Evolutionary conservation across 306 rosid species (phyloP), one percentile per base, ranked within the genome.

Genomic region (Dalbergia cultrata): DNA sequence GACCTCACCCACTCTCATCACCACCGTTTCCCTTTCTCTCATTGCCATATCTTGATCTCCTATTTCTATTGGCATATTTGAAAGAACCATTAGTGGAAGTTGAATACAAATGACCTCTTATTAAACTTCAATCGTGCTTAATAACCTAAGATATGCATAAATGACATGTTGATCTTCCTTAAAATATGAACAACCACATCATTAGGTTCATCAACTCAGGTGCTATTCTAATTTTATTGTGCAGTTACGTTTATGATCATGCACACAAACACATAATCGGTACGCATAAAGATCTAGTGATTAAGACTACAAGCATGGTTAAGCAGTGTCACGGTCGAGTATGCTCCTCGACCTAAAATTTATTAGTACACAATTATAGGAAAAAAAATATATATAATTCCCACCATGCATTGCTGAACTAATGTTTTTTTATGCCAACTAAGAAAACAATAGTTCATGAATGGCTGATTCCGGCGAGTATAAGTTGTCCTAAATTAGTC

Each of bases 381-480:
- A 26, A 26, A 26, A 2, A 37, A 37, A 37, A 5, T n/a, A n/a
- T n/a, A 5, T 5, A 37, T 37, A 37, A 37, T 5, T 37, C 41
- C 41, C 41, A 5, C 41, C 41, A 5, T n/a, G n/a, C n/a, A n/a
- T 37, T 7, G 0, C 47, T 7, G 8, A 43, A 43, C 47, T 43
- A 43, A 43, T 0, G 12, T 43, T 7, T 7, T 43, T 58, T 21
- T 58, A 6, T 13, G 19, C 35, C 22, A n/a, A 12, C 14, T 26
- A 26, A 75, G 80, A 75, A 17, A 10, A 65, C 31, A 73, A 58
- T 58, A 33, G 26, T 50, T 69, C 52, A 58, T 45, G 8, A 68
- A 57, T 45, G 39, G n/a, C 22, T 22, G 44, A 70, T 79, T 70
- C 34, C 47, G 18, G 13, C 76, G 19, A 3, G 13, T 3, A 45